Base-by-base conservation (phyloP, 2,329 filamentous ascomycete species). In the Lachnellula hyalina region DNA sequence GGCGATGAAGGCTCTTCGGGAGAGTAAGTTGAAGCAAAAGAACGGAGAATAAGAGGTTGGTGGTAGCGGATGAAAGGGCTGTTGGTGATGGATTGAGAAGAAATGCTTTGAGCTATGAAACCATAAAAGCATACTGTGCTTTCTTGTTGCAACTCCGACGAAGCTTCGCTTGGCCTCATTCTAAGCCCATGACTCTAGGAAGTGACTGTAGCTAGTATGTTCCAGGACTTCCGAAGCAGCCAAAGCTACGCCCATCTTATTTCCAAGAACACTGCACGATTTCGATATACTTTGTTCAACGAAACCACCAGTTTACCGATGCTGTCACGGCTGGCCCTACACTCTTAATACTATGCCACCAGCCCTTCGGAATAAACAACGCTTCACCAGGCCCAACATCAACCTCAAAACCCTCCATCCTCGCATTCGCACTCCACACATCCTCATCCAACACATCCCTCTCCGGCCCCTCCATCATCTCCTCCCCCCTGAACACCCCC, bases 381-480 rank as follows among this genome's bases (percentile, higher is more conserved):
- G 79, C 83, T 72, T 94, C 87, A 0, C 87, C 89, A 4, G 81
- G 75, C 0, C 73, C 70, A 14, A 97, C 67, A 4, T 72, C 68
- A 1, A 79, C 81, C 62, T 70, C 57, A 56, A 63, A 21, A 21
- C 55, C 38, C 50, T 61, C 52, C 11, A 38, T 21, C 14, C 17
- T n/a, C 2, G 25, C 21, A 51, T 49, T 47, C 65, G 62, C 19
- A 50, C 56, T 73, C 94, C 93, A 97, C 2, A 96, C 78, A 3
- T 79, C 83, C 1, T 79, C 72, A 60, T 92, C 83, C 14, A 96
- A 70, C 2, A 78, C 74, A 19, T 75, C 71, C 61, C 84, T 84
- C 72, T 96, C 90, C 2, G 74, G 71, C 0, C 91, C 91, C 50
- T 85, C 77, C 91, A 97, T 96, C 92, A 97, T 96, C 68, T 96